A percentile compares a stretch with the other conserved stretches of the same genome.
These are phyloP conservation scores for Psilocybe cyanescens DNA, from an alignment of 768 basidiomycete genomes.

Conservation along the genomic window DNA sequence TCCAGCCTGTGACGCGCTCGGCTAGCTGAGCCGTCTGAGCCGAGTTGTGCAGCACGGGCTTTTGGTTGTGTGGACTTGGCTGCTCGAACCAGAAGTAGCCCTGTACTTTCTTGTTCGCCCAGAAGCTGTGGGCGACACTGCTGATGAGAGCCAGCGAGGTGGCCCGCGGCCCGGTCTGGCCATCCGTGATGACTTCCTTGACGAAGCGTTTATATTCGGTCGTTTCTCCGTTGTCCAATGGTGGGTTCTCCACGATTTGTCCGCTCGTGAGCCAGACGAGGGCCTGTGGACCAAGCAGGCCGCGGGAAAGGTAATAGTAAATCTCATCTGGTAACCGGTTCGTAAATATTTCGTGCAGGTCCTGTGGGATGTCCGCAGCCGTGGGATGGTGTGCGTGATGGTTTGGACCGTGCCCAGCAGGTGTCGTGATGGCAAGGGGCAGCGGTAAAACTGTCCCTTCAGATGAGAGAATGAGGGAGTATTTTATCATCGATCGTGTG, in stretches of 20 bases:
- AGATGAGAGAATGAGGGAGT: constrained; percentile 85
- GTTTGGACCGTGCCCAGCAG: constrained; percentile 52
- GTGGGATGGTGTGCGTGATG: constrained; percentile 73
- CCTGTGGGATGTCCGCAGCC: constrained; percentile 85
- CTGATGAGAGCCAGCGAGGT: constrained; percentile 89
- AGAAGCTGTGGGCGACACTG: constrained; percentile 77
- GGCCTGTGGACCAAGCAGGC: constrained; percentile 85
- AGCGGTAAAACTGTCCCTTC: constrained; percentile 85
- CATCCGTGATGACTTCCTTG: constrained; percentile 95
- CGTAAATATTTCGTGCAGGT: constrained; percentile 95
- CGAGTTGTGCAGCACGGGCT: constrained; percentile 72
- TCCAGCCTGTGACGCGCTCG: constrained; percentile 89
- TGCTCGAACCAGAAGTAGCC: constrained; percentile 80
- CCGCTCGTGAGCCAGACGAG: constrained; percentile 95
- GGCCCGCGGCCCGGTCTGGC: constrained; percentile 90
- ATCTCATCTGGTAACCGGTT: constrained; percentile 94
- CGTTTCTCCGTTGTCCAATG: constrained; percentile 94
- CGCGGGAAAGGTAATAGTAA: constrained; percentile 95
- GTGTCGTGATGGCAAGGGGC: constrained; percentile 65
- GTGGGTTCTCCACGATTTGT: constrained; percentile 82
- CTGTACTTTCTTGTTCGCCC: constrained; percentile 76
- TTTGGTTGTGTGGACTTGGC: constrained; percentile 52
- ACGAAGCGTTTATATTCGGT: constrained; percentile 94
- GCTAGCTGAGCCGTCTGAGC: constrained; percentile 83
- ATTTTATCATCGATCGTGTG: constrained; percentile 90